Conservation (phyloP, 768 basidiomycete species). For the Heimioporus sp. region DNA sequence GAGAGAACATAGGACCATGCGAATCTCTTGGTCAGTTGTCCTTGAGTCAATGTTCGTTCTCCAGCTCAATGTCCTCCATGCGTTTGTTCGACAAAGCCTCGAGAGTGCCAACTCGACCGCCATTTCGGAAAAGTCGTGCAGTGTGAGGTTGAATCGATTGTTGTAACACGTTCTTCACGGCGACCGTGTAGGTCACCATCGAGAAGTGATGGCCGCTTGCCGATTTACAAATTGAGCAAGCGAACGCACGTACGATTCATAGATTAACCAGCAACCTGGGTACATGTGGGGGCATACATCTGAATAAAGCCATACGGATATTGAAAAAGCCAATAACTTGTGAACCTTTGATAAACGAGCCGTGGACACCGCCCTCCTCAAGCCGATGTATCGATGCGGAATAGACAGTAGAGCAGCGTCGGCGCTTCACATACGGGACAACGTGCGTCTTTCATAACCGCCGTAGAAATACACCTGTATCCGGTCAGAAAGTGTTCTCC, state of each 20-base stretch:
- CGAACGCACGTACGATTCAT: background rate
- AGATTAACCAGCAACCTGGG: background rate
- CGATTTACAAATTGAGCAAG: background rate
- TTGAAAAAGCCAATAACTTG: background rate
- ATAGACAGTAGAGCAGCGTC: constrained; percentile 54
- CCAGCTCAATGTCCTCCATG: too few relatives aligned
- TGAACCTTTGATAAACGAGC: background rate
- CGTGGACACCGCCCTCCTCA: constrained; percentile 16
- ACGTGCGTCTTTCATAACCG: constrained; percentile 42
- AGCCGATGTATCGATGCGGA: constrained; percentile 44
- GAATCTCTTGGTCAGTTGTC: too few relatives aligned
- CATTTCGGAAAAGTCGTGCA: too few relatives aligned
- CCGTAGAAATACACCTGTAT: constrained; percentile 51
- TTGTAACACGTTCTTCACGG: too few relatives aligned
- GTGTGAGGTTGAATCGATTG: too few relatives aligned
- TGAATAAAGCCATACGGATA: background rate
- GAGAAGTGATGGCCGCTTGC: too few relatives aligned
- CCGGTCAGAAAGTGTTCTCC: background rate
- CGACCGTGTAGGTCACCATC: too few relatives aligned
- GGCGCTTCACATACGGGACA: constrained; percentile 56
- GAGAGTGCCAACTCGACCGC: too few relatives aligned
- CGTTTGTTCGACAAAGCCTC: too few relatives aligned
- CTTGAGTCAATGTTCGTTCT: too few relatives aligned
- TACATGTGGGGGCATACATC: too few relatives aligned
- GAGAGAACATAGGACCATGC: too few relatives aligned